Conservation (phyloP, 345 rosid genomes). For the Gossypium mustelinum region DNA sequence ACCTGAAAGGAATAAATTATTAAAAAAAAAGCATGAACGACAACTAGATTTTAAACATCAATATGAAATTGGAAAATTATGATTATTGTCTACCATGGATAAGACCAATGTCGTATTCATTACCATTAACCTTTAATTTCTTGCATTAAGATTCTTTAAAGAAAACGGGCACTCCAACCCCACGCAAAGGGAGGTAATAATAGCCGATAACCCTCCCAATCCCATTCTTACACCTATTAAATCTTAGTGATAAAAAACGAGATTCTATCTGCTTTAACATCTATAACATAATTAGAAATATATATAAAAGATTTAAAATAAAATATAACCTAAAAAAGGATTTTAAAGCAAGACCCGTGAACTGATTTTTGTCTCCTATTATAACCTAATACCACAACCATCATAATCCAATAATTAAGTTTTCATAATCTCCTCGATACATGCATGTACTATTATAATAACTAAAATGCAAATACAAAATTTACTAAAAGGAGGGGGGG, state of each 20-base stretch:
- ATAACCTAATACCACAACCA: neutral
- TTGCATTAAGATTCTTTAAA: too few relatives aligned
- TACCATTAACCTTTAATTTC: too few relatives aligned
- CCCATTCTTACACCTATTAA: neutral
- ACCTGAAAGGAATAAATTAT: too few relatives aligned
- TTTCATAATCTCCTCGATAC: neutral
- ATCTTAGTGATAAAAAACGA: neutral
- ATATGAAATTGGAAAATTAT: too few relatives aligned
- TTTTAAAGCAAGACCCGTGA: slow-evolving; percentile 6
- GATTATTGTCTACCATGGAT: too few relatives aligned
- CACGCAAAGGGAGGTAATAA: too few relatives aligned
- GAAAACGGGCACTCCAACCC: too few relatives aligned
- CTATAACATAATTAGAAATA: neutral
- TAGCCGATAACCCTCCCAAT: neutral
- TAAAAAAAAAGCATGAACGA: too few relatives aligned
- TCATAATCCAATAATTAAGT: neutral
- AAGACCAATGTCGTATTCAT: too few relatives aligned
- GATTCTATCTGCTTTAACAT: neutral
- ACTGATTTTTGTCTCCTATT: neutral
- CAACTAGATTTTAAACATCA: too few relatives aligned
- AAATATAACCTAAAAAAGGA: neutral
- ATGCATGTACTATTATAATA: neutral
- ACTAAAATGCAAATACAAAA: neutral
- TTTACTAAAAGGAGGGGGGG: neutral
- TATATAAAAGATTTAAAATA: neutral